phyloP scores from a whole-genome alignment of 345 rosid species.

The Gossypium herbaceum region DNA sequence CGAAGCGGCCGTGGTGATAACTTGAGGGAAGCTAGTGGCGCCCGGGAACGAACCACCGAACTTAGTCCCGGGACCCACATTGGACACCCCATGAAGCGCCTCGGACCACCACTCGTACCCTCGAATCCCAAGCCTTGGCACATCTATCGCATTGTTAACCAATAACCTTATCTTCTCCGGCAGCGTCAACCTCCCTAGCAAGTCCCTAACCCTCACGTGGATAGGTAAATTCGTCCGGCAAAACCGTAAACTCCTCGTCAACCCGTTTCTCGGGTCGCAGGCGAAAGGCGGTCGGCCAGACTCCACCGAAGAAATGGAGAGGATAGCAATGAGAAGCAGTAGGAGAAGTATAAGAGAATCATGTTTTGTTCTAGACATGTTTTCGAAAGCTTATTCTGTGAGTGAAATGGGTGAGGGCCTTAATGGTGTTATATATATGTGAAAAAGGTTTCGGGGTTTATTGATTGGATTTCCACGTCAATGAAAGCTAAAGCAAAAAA shows the following conservation, averaged over 20 bases:
- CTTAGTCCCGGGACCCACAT: constrained; percentile 66
- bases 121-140: constrained; percentile 78
- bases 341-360: background rate
- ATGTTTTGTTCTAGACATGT: constrained; percentile 12
- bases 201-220: constrained; percentile 66
- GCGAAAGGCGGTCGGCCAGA: constrained; percentile 48
- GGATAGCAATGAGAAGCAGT: constrained; percentile 15
- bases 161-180: constrained; percentile 69
- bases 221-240: constrained; percentile 50
- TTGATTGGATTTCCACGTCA: constrained; percentile 36
- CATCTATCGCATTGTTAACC: constrained; percentile 70
- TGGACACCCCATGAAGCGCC: constrained; percentile 90
- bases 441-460: background rate
- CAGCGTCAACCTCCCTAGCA: constrained; percentile 69
- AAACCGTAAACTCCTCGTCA: constrained; percentile 49
- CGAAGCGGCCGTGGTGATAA: constrained; percentile 87
- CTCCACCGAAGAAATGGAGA: constrained; percentile 19
- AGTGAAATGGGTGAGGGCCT: background rate
- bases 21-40: constrained; percentile 96
- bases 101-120: constrained; percentile 99
- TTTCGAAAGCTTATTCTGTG: background rate
- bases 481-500: background rate
- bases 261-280: constrained; percentile 52
- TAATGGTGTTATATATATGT: constrained; percentile 18
- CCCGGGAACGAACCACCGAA: constrained; percentile 66